phyloP scores from a whole-genome alignment of 345 rosid genomes.

The Syzygium jambos region DNA sequence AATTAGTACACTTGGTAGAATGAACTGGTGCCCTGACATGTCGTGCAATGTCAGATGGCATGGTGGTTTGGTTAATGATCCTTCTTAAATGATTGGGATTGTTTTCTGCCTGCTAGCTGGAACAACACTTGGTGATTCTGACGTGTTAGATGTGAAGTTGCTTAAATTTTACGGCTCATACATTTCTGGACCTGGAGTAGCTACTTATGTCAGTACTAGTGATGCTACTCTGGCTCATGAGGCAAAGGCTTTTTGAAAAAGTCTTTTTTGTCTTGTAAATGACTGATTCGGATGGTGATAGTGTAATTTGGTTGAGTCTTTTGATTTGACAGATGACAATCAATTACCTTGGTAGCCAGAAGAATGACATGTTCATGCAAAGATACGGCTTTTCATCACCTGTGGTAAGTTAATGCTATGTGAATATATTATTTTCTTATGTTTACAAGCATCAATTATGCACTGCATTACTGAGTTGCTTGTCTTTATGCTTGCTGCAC shows the following conservation, averaged over 20 bases:
- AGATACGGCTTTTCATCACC: slow-evolving; percentile 91
- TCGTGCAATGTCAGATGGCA: background rate
- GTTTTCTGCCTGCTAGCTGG: background rate
- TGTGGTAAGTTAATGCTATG: slow-evolving; percentile 41
- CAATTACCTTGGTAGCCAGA: slow-evolving; percentile 61
- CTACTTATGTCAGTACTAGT: background rate
- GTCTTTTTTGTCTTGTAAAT: background rate
- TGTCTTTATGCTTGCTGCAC: background rate
- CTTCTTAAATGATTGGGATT: background rate
- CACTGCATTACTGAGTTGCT: background rate
- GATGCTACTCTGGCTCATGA: background rate
- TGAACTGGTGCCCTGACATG: background rate
- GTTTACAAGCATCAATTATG: background rate
- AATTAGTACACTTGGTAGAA: background rate
- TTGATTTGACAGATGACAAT: slow-evolving; percentile 57
- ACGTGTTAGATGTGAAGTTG: background rate
- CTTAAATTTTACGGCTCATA: background rate
- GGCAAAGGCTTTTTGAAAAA: background rate
- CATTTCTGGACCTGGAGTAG: background rate
- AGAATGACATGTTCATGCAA: slow-evolving; percentile 63
- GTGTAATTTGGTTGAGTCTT: background rate
- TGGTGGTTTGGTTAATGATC: background rate
- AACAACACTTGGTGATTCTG: background rate
- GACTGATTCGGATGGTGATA: background rate
- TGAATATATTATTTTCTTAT: background rate